Evolutionary conservation across 805 yeast genomes (phyloP).

Genomic region (Metschnikowia orientalis): DNA sequence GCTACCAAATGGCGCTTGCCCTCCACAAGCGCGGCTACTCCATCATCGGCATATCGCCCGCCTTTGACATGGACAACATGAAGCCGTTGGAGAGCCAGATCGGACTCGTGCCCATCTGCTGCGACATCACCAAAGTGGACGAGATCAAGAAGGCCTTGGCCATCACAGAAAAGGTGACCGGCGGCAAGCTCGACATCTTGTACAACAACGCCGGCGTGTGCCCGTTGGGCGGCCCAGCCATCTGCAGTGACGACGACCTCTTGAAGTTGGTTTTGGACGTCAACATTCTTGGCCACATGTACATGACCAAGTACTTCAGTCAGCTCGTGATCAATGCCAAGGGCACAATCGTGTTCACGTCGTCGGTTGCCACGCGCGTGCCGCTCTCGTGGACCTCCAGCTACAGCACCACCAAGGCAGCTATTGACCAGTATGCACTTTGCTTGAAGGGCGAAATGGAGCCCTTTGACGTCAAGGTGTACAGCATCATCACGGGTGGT

Average conservation of each 20-base stretch:
- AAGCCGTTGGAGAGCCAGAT: constrained; percentile 22
- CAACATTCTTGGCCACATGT: constrained; percentile 38
- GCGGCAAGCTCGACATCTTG: constrained; percentile 33
- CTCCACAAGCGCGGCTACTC: constrained; percentile 31
- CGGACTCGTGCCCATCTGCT: constrained; percentile 25
- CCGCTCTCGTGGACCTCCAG: constrained; percentile 32
- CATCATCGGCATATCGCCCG: constrained; percentile 35
- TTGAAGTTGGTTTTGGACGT: constrained; percentile 25
- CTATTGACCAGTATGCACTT: constrained; percentile 34
- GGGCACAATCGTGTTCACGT: constrained; percentile 37
- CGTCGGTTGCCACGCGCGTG: constrained; percentile 28
- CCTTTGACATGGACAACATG: constrained; percentile 21
- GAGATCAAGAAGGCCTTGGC: constrained; percentile 18
- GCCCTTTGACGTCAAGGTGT: constrained; percentile 37
- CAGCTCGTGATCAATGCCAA: constrained; percentile 27
- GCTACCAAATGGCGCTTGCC: constrained; percentile 13
- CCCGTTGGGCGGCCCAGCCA: constrained; percentile 26
- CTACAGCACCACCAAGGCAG: constrained; percentile 38
- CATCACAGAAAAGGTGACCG: constrained; percentile 22
- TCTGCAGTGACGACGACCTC: constrained; percentile 27
- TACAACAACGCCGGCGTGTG: constrained; percentile 41
- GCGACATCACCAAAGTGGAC: constrained; percentile 31
- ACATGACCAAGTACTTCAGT: constrained; percentile 29
- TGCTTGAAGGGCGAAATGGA: constrained; percentile 31
- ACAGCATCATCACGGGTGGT: constrained; percentile 38